Evolutionary conservation across 176 grass and related monocot genomes (phyloP), one percentile per base, ranked within the genome.

Genomic region (Puya raimondii): DNA sequence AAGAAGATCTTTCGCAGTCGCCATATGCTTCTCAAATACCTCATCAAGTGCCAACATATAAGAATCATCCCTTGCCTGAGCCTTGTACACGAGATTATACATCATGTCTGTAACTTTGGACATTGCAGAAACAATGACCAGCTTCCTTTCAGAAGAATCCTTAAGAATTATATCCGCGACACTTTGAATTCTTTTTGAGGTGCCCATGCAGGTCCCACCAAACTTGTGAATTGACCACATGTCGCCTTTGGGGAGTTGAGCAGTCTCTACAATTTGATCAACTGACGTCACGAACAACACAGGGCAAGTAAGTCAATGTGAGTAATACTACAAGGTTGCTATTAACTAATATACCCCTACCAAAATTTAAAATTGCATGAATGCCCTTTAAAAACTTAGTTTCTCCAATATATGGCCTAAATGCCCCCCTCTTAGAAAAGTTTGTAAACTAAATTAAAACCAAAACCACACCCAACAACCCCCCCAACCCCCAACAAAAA

Each of bases 201-300:
- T 85, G 68, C 94, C 94, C 89, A 99, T 93, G 69, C 94, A 99
- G 21, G 94, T 99, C 70, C 94, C 94, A 17, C 94, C 94, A 76
- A 99, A 99, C 80, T 99, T 99, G 75, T 99, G 89, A 50, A 99
- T 87, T 72, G 94, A 99, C 94, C 94, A 99, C 86, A 90, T 93
- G 68, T 99, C 80, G 53, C 94, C 94, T 80, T 88, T 99, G 52
- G 84, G 84, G 73, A 93, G 75, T 81, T 74, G 33, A n/a, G 66
- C 71, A 79, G 49, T 78, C 23, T 53, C 75, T 68, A 81, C 79
- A 85, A 72, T 78, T 74, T 99, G 94, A 58, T 93, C 84, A 68
- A 92, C 59, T 23, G 87, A 84, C 71, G 80, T 80, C 72, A 65
- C 66, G 79, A 83, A 69, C 33, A 77, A 77, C 22, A 61, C 2